Percentiles rank a stretch among this genome's conserved stretches.
phyloP scores from a whole-genome alignment of 352 stramenopile species.

The Aphanomyces cochlioides region DNA sequence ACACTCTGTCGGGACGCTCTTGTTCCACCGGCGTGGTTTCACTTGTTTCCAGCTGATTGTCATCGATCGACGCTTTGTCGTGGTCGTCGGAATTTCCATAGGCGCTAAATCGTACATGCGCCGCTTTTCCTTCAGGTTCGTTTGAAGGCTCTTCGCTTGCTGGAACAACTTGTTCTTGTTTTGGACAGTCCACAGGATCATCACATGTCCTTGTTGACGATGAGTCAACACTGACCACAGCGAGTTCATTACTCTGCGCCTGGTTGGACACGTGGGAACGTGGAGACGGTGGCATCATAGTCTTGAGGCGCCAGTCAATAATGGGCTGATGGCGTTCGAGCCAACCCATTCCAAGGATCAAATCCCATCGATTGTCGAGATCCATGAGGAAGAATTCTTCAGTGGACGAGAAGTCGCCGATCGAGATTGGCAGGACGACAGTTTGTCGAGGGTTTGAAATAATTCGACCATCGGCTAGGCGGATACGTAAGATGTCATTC shows the following conservation, averaged over 20 bases:
- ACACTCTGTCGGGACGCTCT: too few relatives aligned
- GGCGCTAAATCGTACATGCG: too few relatives aligned
- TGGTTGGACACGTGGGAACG: neutral
- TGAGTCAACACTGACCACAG: neutral
- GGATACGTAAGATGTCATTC: constrained; percentile 26
- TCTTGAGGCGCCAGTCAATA: constrained; percentile 31
- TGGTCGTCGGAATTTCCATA: too few relatives aligned
- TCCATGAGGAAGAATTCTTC: constrained; percentile 41
- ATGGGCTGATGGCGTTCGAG: constrained; percentile 33
- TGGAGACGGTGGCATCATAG: constrained; percentile 28
- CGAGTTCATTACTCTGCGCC: constrained; percentile 3
- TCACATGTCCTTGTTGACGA: too few relatives aligned
- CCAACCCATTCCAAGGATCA: constrained; percentile 38
- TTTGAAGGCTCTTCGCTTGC: too few relatives aligned
- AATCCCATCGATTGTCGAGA: constrained; percentile 33
- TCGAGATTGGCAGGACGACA: constrained; percentile 23
- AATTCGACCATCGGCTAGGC: constrained; percentile 32
- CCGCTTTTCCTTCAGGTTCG: too few relatives aligned
- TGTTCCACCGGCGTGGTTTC: too few relatives aligned
- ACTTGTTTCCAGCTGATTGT: too few relatives aligned
- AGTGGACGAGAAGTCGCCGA: constrained; percentile 31
- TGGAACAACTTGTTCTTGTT: too few relatives aligned
- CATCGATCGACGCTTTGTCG: too few relatives aligned
- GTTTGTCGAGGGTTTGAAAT: constrained; percentile 23
- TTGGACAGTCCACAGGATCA: too few relatives aligned